A percentile compares a stretch with the other conserved stretches of the same genome.
Evolutionary conservation across 2,329 filamentous ascomycete species (phyloP).

Genomic region (Pleurostoma richardsiae): DNA sequence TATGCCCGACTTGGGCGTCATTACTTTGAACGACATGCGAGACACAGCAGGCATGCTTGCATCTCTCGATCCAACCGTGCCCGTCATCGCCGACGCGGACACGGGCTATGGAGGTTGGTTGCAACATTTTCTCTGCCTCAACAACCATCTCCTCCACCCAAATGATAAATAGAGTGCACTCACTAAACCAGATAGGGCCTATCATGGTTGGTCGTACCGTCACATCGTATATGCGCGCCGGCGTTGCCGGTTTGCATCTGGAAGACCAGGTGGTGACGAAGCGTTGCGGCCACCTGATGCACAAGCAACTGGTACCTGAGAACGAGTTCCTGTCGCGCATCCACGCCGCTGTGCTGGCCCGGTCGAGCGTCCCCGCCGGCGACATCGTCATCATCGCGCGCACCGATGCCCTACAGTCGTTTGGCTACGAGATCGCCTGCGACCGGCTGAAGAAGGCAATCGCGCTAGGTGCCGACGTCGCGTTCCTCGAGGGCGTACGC

Average conservation of each 20-base stretch:
- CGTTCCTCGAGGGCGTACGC: constrained; percentile 46
- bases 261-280: constrained; percentile 30
- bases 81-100: constrained; percentile 49
- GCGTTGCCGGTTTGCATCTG: constrained; percentile 35
- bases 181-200: constrained; percentile 17
- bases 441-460: constrained; percentile 37
- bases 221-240: constrained; percentile 46
- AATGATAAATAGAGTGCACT: background rate
- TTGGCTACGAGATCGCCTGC: constrained; percentile 46
- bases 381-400: constrained; percentile 57
- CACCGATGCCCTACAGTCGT: constrained; percentile 47
- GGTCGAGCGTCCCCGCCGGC: constrained; percentile 21
- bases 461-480: constrained; percentile 45
- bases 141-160: background rate
- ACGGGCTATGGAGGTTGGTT: constrained; percentile 46
- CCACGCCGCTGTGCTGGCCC: constrained; percentile 22
- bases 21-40: constrained; percentile 45
- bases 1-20: constrained; percentile 56
- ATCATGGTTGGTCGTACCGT: constrained; percentile 34
- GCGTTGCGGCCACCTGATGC: constrained; percentile 30
- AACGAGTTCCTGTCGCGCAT: constrained; percentile 21
- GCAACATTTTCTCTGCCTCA: background rate
- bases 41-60: constrained; percentile 49
- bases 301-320: constrained; percentile 26
- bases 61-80: constrained; percentile 38